Conservation (phyloP, 116 monocot species). For the Zostera marina region DNA sequence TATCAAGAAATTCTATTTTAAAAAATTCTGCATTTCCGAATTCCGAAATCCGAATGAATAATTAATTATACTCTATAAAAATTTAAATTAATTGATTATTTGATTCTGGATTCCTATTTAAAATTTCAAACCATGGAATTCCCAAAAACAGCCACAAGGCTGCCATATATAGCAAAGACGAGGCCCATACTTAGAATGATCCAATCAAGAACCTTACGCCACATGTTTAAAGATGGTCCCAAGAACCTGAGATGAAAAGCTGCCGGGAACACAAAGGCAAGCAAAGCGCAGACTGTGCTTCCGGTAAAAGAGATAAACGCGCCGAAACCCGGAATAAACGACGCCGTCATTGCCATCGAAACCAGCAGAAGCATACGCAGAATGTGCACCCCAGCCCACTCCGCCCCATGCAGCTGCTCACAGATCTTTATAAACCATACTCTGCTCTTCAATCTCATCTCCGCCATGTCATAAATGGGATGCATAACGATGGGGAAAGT, state of each 20-base stretch:
- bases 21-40: too few species aligned
- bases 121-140: slow-evolving; percentile 2
- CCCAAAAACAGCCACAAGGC: slow-evolving; percentile 17
- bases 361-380: slow-evolving; percentile 29
- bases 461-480: slow-evolving; percentile 73
- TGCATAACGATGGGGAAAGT: slow-evolving; percentile 98
- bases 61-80: too few species aligned
- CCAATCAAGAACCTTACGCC: slow-evolving; percentile 44
- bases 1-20: too few species aligned
- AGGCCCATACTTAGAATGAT: slow-evolving; percentile 38
- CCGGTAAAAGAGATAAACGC: slow-evolving; percentile 70
- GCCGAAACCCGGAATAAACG: slow-evolving; percentile 73
- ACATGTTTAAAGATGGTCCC: slow-evolving; percentile 30
- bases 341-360: slow-evolving; percentile 30
- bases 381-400: slow-evolving; percentile 29
- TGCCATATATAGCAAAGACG: slow-evolving; percentile 59
- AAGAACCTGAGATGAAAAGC: slow-evolving; percentile 54
- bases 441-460: slow-evolving; percentile 32
- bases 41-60: too few species aligned
- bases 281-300: slow-evolving; percentile 70
- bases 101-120: too few species aligned
- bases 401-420: slow-evolving; percentile 11
- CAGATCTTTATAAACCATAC: slow-evolving; percentile 39
- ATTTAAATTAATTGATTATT: too few species aligned
- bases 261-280: slow-evolving; percentile 79